Conservation (phyloP, 768 basidiomycete species). For the Mycena belliarum region DNA sequence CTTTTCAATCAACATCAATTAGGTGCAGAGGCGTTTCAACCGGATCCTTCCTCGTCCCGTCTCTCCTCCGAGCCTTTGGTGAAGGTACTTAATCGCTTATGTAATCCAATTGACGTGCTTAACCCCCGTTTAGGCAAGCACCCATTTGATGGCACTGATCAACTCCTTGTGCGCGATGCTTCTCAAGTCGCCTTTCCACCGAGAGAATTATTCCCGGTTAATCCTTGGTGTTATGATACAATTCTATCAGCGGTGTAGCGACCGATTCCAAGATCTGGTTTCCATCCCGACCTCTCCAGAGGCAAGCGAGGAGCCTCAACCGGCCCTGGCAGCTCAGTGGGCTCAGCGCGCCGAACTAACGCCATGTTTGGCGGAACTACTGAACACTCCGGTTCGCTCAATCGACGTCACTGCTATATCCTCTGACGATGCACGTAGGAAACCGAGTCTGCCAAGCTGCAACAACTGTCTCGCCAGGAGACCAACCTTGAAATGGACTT, state of each 20-base stretch:
- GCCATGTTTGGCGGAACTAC: conserved; percentile 69
- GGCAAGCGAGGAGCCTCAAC: conserved; percentile 41
- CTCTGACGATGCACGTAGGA: conserved; percentile 33
- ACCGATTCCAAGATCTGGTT: conserved; percentile 79
- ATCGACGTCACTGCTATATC: neutral
- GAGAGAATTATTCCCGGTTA: conserved; percentile 91
- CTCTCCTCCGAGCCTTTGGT: conserved; percentile 75
- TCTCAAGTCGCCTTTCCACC: conserved; percentile 88
- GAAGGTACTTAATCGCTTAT: conserved; percentile 50
- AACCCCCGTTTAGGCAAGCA: conserved; percentile 61
- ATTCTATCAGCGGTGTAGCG: conserved; percentile 93
- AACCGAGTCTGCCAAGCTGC: conserved; percentile 40
- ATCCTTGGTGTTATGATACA: conserved; percentile 94
- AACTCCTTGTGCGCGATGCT: conserved; percentile 93
- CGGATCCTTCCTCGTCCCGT: conserved; percentile 67
- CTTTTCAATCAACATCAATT: conserved; percentile 34
- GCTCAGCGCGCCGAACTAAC: conserved; percentile 83
- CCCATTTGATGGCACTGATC: conserved; percentile 83
- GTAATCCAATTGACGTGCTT: neutral
- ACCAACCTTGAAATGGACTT: conserved; percentile 74
- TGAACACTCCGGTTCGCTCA: conserved; percentile 49
- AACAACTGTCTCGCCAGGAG: conserved; percentile 73
- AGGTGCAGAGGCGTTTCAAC: conserved; percentile 81
- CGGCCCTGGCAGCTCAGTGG: conserved; percentile 76
- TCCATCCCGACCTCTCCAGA: conserved; percentile 37